Evolutionary conservation across 805 yeast species (phyloP), one percentile per base, ranked within the genome.

Genomic region (Ogataea pini): DNA sequence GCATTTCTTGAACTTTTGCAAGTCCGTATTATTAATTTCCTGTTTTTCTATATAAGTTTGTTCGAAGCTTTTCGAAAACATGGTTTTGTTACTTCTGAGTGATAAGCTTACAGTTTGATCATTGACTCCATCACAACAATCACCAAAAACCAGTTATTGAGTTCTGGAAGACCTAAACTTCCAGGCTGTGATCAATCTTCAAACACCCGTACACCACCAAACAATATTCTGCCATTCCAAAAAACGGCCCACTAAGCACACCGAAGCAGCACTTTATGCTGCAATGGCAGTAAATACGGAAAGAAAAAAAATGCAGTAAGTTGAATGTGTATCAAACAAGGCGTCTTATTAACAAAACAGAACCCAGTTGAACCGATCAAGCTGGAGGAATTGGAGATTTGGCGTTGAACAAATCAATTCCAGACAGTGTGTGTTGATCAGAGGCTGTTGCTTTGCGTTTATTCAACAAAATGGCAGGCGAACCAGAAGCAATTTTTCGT

Each of bases 401-500:
- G 17, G 34, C 9, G 8, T 31, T n/a, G 4, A 13, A 14, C 9
- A n/a, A n/a, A 31, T 13, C 34, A 12, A 25, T 24, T 10, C 25
- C 14, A 37, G 29, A n/a, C 31, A 24, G 28, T 37, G 8, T 27
- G 14, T 12, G 29, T 40, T 19, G 27, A 27, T 4, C 16, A 25
- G 13, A 25, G 31, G 27, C 20, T 5, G 14, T 37, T 16, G 31
- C 10, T 22, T 3, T n/a, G 27, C 31, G 31, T 14, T 22, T 34
- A 33, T 13, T 18, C 5, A 5, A 9, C 38, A 42, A 9, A 7
- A 50, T 50, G 54, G 18, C 50, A 20, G 47, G 34, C 37, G 56
- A 56, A 42, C 53, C 53, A 24, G 67, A 62, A 49, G 67, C 67
- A 13, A 62, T 62, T 56, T 62, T 62, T 59, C 67, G 67, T 60